Conservation (phyloP, 768 basidiomycete genomes). For the Suillus spraguei region DNA sequence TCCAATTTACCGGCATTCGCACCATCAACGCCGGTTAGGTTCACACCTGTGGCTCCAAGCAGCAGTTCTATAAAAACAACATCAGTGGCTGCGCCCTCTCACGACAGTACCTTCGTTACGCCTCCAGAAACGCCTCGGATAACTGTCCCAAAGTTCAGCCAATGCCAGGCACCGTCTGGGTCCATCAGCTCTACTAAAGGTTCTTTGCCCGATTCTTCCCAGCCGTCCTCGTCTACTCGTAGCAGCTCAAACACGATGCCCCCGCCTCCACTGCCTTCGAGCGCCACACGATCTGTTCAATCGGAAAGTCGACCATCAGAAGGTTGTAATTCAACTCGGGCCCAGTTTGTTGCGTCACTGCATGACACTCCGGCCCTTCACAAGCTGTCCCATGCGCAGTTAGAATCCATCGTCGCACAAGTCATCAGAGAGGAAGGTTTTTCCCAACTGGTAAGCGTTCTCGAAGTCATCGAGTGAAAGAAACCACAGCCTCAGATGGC, state of each 20-base stretch:
- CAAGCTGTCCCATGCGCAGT: constrained; percentile 47
- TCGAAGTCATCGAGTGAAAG: background rate
- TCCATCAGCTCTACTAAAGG: constrained; percentile 14
- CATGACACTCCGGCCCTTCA: constrained; percentile 53
- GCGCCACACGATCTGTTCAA: constrained; percentile 7
- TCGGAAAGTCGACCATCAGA: constrained; percentile 1
- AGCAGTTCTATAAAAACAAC: background rate
- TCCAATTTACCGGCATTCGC: constrained; percentile 7
- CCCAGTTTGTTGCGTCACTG: constrained; percentile 41
- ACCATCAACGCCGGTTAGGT: constrained; percentile 15
- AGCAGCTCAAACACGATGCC: constrained; percentile 27
- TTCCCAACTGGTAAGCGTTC: constrained; percentile 59
- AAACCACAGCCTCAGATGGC: constrained; percentile 9
- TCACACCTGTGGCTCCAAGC: constrained; percentile 12
- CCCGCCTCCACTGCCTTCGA: constrained; percentile 33
- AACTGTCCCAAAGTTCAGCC: background rate
- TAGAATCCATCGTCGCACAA: constrained; percentile 60
- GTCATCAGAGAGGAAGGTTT: constrained; percentile 81
- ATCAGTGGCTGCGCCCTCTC: constrained; percentile 20
- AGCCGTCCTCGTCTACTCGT: constrained; percentile 30
- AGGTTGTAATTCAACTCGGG: constrained; percentile 13
- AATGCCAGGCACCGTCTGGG: constrained; percentile 1
- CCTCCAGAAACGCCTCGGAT: constrained; percentile 27
- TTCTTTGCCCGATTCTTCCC: constrained; percentile 37
- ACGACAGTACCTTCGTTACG: constrained; percentile 29